Conservation (phyloP, 2,329 filamentous ascomycete species). For the Cordyceps pruinosa region DNA sequence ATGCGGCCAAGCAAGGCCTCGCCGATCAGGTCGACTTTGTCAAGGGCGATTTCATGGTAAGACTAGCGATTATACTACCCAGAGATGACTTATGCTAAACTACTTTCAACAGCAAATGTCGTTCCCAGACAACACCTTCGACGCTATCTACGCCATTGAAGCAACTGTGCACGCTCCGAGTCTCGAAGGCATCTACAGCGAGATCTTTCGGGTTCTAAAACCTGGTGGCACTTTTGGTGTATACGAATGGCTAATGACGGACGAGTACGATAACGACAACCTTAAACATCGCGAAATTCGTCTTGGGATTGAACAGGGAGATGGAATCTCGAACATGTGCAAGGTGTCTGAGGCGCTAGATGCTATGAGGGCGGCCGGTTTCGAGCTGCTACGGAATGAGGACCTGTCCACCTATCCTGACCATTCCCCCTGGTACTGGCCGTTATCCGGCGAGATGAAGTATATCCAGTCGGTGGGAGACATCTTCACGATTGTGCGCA, state of each 20-base stretch:
- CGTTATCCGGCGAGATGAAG: conserved; percentile 69
- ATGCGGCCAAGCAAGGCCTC: conserved; percentile 72
- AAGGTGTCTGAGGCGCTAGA: conserved; percentile 67
- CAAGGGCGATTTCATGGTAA: conserved; percentile 88
- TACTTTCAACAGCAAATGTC: conserved; percentile 65
- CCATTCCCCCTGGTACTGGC: conserved; percentile 81
- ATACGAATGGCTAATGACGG: conserved; percentile 99
- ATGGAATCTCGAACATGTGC: conserved; percentile 93
- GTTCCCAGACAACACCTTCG: conserved; percentile 86
- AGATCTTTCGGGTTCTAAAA: conserved; percentile 93
- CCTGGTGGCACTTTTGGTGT: conserved; percentile 93
- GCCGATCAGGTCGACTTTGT: conserved; percentile 70
- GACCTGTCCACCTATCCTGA: conserved; percentile 49
- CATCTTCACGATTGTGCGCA: conserved; percentile 68
- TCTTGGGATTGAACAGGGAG: conserved; percentile 88
- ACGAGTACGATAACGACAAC: conserved; percentile 86
- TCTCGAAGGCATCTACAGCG: conserved; percentile 84
- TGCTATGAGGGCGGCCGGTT: conserved; percentile 78
- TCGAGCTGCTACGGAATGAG: conserved; percentile 53
- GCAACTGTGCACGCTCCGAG: conserved; percentile 91
- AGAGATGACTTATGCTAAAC: background rate
- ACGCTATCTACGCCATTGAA: conserved; percentile 95
- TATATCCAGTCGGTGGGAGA: conserved; percentile 80
- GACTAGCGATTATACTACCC: conserved; percentile 11
- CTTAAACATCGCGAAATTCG: conserved; percentile 81